A percentile compares a stretch with the other conserved stretches of the same genome.
These are phyloP conservation scores for Colletotrichum sansevieriae DNA, from an alignment of 2,329 filamentous ascomycete species.

Conservation along the genomic window DNA sequence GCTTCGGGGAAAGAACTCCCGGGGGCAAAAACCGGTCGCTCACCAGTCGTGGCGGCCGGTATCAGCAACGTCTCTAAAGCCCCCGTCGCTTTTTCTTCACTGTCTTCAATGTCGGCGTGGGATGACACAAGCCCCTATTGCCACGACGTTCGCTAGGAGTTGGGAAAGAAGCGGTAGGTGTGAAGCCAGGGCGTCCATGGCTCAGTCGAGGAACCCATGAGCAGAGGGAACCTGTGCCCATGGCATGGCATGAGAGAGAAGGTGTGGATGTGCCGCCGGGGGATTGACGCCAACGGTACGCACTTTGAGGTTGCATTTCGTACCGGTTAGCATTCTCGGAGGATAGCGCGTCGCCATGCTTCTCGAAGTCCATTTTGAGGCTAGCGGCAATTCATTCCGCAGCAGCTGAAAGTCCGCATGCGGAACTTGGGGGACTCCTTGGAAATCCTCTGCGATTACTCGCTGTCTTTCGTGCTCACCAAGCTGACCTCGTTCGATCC, in stretches of 20 bases:
- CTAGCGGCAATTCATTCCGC: slow-evolving; percentile 15
- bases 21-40: background rate
- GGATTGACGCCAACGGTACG: slow-evolving; percentile 1
- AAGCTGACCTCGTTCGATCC: slow-evolving; percentile 8
- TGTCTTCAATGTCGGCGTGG: slow-evolving; percentile 8
- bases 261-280: slow-evolving; percentile 13
- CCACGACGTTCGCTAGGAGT: slow-evolving; percentile 10
- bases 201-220: slow-evolving; percentile 1
- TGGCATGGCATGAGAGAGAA: background rate
- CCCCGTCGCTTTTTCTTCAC: background rate
- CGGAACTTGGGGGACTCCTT: slow-evolving; percentile 13
- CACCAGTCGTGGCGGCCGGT: slow-evolving; percentile 26
- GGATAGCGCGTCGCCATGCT: background rate
- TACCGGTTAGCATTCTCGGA: slow-evolving; percentile 7
- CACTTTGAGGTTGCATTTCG: background rate
- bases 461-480: background rate
- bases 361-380: slow-evolving; percentile 11
- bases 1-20: background rate
- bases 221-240: background rate
- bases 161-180: background rate
- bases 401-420: slow-evolving; percentile 31
- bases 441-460: background rate
- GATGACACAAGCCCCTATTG: slow-evolving; percentile 21
- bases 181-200: slow-evolving; percentile 1
- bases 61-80: slow-evolving; percentile 3